Conservation (phyloP, 2,329 filamentous ascomycete genomes). For the Cercospora sp. region DNA sequence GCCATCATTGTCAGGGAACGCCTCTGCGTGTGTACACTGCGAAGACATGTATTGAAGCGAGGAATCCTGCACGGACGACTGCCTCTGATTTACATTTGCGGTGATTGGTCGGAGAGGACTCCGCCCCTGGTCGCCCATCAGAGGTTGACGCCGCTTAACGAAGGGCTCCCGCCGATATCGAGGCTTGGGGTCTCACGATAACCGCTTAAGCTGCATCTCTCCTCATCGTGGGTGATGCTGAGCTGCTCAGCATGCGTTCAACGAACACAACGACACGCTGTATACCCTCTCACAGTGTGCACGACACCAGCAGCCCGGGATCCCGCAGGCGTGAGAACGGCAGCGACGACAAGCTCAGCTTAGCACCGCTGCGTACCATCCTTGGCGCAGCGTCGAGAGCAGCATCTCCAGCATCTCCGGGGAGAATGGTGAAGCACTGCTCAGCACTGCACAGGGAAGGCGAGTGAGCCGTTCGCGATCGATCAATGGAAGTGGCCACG, state of each 20-base stretch:
- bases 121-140: background rate
- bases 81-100: background rate
- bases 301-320: background rate
- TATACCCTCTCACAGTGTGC: background rate
- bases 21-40: background rate
- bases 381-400: constrained; percentile 8
- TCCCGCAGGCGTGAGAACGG: background rate
- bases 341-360: constrained; percentile 1
- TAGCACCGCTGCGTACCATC: background rate
- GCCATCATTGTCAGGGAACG: background rate
- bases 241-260: background rate
- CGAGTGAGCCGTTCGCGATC: constrained; percentile 9
- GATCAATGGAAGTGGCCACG: constrained; percentile 16
- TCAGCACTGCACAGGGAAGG: constrained; percentile 14
- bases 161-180: constrained; percentile 3
- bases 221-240: background rate
- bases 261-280: background rate
- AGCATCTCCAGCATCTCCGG: constrained; percentile 22
- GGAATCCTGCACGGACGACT: background rate
- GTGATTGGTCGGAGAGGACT: constrained; percentile 9
- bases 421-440: constrained; percentile 16
- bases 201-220: constrained; percentile 5
- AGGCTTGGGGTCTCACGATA: constrained; percentile 1
- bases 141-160: constrained; percentile 1
- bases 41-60: background rate